Evolutionary conservation across 208 protist genomes (phyloP).

Genomic region (Crithidia brevicula): DNA sequence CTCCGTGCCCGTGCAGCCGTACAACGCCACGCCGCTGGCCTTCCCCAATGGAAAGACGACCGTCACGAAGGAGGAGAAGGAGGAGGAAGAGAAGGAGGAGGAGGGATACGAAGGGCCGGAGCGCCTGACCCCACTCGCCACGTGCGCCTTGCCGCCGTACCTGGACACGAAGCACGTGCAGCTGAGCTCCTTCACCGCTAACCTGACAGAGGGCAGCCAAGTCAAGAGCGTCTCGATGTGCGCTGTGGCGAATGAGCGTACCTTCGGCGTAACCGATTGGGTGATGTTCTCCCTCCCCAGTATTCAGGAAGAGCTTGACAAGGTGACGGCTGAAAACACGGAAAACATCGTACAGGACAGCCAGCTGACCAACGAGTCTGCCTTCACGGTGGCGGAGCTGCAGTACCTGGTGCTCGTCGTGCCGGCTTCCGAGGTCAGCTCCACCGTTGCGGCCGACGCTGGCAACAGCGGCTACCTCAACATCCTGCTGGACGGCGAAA

Average conservation of each 20-base stretch:
- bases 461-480: constrained; percentile 29
- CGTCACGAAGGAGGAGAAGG: constrained; percentile 5
- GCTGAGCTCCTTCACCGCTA: constrained; percentile 26
- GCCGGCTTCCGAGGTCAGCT: constrained; percentile 42
- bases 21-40: constrained; percentile 37
- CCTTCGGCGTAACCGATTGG: constrained; percentile 85
- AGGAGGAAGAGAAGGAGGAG: constrained; percentile 10
- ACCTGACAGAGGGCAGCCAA: constrained; percentile 9
- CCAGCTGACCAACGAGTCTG: constrained; percentile 19
- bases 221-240: constrained; percentile 51
- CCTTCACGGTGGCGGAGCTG: constrained; percentile 55
- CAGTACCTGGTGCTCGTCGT: constrained; percentile 80
- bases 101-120: constrained; percentile 41
- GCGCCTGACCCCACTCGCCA: constrained; percentile 8
- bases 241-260: constrained; percentile 51
- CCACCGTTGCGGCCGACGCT: constrained; percentile 4
- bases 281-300: constrained; percentile 66
- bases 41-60: constrained; percentile 2
- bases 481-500: constrained; percentile 70
- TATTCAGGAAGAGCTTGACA: constrained; percentile 38
- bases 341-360: constrained; percentile 34
- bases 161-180: neutral
- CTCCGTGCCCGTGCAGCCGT: constrained; percentile 68
- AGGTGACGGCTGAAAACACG: constrained; percentile 28
- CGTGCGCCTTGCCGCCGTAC: constrained; percentile 16